phyloP scores from a whole-genome alignment of 345 rosid genomes.

The Sisymbrium altissimum region DNA sequence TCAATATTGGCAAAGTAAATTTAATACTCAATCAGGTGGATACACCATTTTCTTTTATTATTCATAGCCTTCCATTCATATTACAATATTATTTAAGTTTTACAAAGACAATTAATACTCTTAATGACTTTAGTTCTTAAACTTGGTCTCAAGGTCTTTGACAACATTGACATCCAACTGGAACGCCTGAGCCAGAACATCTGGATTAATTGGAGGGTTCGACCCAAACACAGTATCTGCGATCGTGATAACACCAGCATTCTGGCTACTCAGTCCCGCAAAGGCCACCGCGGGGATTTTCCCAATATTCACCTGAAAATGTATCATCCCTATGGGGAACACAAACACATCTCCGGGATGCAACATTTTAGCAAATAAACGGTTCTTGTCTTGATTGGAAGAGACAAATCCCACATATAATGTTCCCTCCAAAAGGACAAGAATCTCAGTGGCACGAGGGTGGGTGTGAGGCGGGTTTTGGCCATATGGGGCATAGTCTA shows the following conservation, averaged over 20 bases:
- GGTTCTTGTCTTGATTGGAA: constrained; percentile 36
- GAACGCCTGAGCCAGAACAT: constrained; percentile 40
- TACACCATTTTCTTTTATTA: constrained; percentile 5
- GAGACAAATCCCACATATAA: constrained; percentile 43
- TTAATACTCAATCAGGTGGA: not conserved
- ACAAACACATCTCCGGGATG: constrained; percentile 31
- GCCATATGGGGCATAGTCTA: constrained; percentile 34
- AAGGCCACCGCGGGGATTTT: constrained; percentile 21
- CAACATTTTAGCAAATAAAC: constrained; percentile 30
- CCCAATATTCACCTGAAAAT: constrained; percentile 27
- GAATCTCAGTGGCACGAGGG: constrained; percentile 43
- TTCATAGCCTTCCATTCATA: not conserved
- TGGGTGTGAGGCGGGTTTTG: constrained; percentile 47
- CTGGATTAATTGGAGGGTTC: constrained; percentile 34
- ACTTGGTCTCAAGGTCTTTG: constrained; percentile 37
- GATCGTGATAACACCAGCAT: constrained; percentile 32
- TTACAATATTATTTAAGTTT: not conserved
- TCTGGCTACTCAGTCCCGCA: constrained; percentile 35
- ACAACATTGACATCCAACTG: constrained; percentile 36
- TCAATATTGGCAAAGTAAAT: not conserved
- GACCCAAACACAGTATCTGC: constrained; percentile 39
- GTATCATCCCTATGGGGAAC: constrained; percentile 37
- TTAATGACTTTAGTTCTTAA: constrained; percentile 15
- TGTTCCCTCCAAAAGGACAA: constrained; percentile 35
- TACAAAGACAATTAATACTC: not conserved